phyloP scores from a whole-genome alignment of 495 filamentous ascomycete genomes.

The Penicillium parvum region DNA sequence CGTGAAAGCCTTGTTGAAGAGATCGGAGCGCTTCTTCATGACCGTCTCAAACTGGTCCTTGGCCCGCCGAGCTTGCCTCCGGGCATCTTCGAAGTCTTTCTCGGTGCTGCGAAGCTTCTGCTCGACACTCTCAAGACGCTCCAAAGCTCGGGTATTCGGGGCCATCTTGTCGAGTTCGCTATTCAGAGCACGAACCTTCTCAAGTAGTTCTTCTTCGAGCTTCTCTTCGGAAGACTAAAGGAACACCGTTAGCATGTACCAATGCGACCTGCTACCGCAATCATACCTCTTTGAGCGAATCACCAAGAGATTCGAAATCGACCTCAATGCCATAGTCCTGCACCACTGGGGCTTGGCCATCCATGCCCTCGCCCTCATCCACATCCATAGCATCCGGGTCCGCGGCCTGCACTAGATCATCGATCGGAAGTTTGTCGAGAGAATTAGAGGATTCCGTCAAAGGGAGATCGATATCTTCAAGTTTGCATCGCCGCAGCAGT shows the following conservation, averaged over 20 bases:
- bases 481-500: slow-evolving; percentile 80
- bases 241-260: slow-evolving; percentile 20
- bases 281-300: slow-evolving; percentile 71
- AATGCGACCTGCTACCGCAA: too few species aligned
- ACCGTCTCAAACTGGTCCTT: slow-evolving; percentile 78
- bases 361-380: slow-evolving; percentile 56
- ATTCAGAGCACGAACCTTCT: slow-evolving; percentile 68
- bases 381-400: slow-evolving; percentile 84
- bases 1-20: slow-evolving; percentile 91
- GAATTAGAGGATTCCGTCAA: slow-evolving; percentile 65
- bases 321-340: slow-evolving; percentile 92
- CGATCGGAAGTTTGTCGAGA: slow-evolving; percentile 81
- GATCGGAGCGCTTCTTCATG: slow-evolving; percentile 76
- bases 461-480: slow-evolving; percentile 88
- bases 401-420: slow-evolving; percentile 67
- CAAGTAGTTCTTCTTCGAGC: slow-evolving; percentile 72
- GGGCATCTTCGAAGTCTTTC: slow-evolving; percentile 81
- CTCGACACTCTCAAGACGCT: slow-evolving; percentile 83
- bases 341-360: slow-evolving; percentile 42
- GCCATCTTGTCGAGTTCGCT: slow-evolving; percentile 85
- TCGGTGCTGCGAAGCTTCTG: slow-evolving; percentile 79
- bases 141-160: slow-evolving; percentile 92
- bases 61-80: slow-evolving; percentile 63
- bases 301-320: slow-evolving; percentile 81
- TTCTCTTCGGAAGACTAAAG: slow-evolving; percentile 61